Conservation (phyloP, 2,329 filamentous ascomycete genomes). For the Westerdykella ornata region DNA sequence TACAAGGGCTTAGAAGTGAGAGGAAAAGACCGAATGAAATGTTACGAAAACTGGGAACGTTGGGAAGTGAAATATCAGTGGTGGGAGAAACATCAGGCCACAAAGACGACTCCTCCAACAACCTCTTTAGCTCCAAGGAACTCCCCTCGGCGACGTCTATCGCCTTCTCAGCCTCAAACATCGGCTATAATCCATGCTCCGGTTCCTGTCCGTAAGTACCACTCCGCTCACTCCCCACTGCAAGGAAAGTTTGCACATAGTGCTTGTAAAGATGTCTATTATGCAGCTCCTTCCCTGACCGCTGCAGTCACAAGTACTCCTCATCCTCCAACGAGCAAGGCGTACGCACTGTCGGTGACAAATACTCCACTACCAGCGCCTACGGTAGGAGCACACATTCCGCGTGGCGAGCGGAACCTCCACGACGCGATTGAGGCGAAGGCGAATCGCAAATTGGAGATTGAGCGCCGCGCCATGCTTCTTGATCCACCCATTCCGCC, state of each 20-base stretch:
- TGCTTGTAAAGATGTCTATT: constrained; percentile 10
- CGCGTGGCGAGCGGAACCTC: constrained; percentile 48
- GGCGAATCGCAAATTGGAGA: constrained; percentile 58
- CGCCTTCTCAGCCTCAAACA: constrained; percentile 20
- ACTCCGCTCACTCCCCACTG: constrained; percentile 11
- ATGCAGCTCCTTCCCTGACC: constrained; percentile 5
- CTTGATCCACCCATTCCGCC: constrained; percentile 60
- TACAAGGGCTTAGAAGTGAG: constrained; percentile 63
- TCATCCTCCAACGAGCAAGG: constrained; percentile 6
- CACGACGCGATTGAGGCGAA: constrained; percentile 60
- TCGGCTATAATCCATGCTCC: constrained; percentile 32
- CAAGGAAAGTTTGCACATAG: too few species aligned
- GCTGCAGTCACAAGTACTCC: constrained; percentile 11
- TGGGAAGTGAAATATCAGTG: constrained; percentile 51
- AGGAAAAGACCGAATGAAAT: constrained; percentile 54
- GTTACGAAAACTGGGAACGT: constrained; percentile 66
- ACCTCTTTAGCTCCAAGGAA: constrained; percentile 2
- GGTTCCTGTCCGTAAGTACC: constrained; percentile 31
- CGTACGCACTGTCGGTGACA: constrained; percentile 8
- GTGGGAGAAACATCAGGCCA: constrained; percentile 14
- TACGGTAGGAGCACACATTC: not conserved
- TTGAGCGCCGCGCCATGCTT: constrained; percentile 61
- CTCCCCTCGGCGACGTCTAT: too few species aligned
- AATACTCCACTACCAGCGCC: constrained; percentile 23
- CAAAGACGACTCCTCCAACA: constrained; percentile 3